phyloP scores from a whole-genome alignment of 345 rosid genomes.

The Arabidopsis suecica region DNA sequence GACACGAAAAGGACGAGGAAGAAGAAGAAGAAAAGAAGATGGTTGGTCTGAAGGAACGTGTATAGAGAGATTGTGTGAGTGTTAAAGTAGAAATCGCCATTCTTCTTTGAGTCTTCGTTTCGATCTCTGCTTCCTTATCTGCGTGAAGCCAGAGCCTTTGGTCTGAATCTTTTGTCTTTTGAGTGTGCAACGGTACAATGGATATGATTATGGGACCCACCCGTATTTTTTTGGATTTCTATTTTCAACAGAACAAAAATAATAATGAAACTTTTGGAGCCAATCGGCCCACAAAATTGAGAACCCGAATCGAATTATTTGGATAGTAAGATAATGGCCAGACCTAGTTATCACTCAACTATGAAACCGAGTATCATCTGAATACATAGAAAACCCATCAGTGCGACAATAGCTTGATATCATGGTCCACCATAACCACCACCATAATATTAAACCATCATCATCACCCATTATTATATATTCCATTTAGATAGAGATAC shows the following conservation, averaged over 20 bases:
- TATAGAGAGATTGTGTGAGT: slow-evolving; percentile 39
- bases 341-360: slow-evolving; percentile 26
- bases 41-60: slow-evolving; percentile 31
- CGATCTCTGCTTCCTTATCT: slow-evolving; percentile 43
- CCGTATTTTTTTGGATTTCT: neutral
- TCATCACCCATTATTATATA: slow-evolving; percentile 33
- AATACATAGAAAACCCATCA: slow-evolving; percentile 17
- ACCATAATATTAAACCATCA: slow-evolving; percentile 31
- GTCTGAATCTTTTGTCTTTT: slow-evolving; percentile 11
- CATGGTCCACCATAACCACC: slow-evolving; percentile 44
- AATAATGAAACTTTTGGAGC: neutral
- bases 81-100: slow-evolving; percentile 55
- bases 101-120: neutral
- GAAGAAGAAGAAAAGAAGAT: slow-evolving; percentile 38
- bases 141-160: slow-evolving; percentile 37
- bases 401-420: slow-evolving; percentile 24
- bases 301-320: slow-evolving; percentile 29
- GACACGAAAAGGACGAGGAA: slow-evolving; percentile 42
- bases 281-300: slow-evolving; percentile 23
- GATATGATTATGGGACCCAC: slow-evolving; percentile 38
- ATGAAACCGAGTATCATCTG: slow-evolving; percentile 26
- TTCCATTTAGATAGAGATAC: slow-evolving; percentile 32
- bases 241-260: no score
- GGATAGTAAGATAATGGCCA: slow-evolving; percentile 13
- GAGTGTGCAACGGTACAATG: slow-evolving; percentile 21